phyloP scores from a whole-genome alignment of 208 protist genomes.

The Trypanosoma lewisi region DNA sequence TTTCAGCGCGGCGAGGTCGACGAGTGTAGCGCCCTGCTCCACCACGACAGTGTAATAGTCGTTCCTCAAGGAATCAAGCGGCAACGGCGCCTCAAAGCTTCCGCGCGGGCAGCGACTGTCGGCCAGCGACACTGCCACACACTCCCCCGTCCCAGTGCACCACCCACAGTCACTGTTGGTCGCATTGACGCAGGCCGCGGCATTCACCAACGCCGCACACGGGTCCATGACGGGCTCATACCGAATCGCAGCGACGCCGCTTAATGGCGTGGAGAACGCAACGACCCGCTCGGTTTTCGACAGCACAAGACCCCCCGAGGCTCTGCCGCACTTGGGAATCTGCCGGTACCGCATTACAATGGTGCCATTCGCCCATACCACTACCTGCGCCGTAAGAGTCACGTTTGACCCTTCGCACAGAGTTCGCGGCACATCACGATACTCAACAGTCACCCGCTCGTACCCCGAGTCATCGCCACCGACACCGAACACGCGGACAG shows the following conservation, averaged over 20 bases:
- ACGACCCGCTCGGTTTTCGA: constrained; percentile 10
- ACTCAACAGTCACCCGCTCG: constrained; percentile 24
- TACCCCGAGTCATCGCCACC: neutral
- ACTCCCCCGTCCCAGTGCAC: constrained; percentile 7
- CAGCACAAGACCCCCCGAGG: constrained; percentile 21
- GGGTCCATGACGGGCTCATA: constrained; percentile 14
- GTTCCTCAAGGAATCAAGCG: neutral
- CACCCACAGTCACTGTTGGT: constrained; percentile 1
- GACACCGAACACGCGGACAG: constrained; percentile 2
- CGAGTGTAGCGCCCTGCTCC: neutral
- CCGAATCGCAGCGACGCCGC: constrained; percentile 17
- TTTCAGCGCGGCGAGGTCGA: neutral
- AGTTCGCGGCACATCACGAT: constrained; percentile 8
- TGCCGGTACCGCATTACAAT: constrained; percentile 51
- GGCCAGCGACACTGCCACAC: constrained; percentile 1
- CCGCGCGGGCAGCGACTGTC: constrained; percentile 3
- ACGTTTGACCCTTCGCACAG: neutral
- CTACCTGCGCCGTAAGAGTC: constrained; percentile 47
- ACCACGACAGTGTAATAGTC: constrained; percentile 17
- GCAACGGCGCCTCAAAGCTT: neutral
- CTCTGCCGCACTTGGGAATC: constrained; percentile 24
- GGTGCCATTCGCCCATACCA: constrained; percentile 35
- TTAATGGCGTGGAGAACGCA: neutral
- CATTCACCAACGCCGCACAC: neutral
- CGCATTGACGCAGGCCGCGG: neutral